Evolutionary conservation across 495 filamentous ascomycete species (phyloP).

Genomic region (Aspergillus ellipticus): DNA sequence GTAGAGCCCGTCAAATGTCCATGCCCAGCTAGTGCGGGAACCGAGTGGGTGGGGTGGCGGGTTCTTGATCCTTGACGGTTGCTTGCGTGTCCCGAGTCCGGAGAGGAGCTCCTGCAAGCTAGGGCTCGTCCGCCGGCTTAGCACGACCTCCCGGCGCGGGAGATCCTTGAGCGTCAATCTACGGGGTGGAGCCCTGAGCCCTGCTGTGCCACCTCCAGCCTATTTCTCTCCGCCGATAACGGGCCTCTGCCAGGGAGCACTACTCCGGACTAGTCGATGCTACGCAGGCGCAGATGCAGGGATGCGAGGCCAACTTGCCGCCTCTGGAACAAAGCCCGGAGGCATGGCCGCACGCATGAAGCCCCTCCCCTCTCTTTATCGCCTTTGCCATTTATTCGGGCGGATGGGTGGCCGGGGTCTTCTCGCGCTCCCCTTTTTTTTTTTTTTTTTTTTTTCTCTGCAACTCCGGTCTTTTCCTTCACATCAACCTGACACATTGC

Average conservation of each 20-base stretch:
- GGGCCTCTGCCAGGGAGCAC: too few relatives aligned
- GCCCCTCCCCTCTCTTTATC: neutral
- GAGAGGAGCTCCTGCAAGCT: too few relatives aligned
- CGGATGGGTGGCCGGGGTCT: too few relatives aligned
- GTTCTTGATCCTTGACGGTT: neutral
- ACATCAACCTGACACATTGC: neutral
- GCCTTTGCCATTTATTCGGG: neutral
- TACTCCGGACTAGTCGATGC: too few relatives aligned
- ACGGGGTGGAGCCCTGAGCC: too few relatives aligned
- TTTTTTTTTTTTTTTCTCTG: neutral
- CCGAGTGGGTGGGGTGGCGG: neutral
- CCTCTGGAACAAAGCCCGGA: neutral
- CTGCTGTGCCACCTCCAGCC: too few relatives aligned
- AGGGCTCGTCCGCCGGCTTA: neutral
- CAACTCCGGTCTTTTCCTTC: neutral
- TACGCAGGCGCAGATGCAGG: too few relatives aligned
- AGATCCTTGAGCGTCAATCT: too few relatives aligned
- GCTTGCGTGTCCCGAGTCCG: neutral
- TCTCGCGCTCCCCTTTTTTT: too few relatives aligned
- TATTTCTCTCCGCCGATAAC: too few relatives aligned
- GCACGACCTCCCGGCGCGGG: neutral
- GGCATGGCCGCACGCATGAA: neutral
- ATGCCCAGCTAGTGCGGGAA: too few relatives aligned
- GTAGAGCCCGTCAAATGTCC: too few relatives aligned
- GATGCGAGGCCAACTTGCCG: neutral